A percentile compares a stretch with the other conserved stretches of the same genome.
Conservation (phyloP, 257 asterid species). For the Ophiorrhiza pumila region DNA sequence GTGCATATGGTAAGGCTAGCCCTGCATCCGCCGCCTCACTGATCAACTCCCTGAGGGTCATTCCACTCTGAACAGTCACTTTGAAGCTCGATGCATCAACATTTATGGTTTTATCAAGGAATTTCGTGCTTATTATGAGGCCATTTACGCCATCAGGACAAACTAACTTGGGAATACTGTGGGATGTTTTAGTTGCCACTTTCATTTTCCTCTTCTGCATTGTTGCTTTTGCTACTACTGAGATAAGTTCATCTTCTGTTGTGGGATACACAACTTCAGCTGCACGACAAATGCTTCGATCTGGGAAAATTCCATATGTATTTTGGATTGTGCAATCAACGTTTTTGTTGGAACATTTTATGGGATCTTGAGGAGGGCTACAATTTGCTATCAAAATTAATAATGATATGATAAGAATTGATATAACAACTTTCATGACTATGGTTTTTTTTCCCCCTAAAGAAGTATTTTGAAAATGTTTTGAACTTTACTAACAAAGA, state of each 20-base stretch:
- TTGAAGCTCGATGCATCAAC: conserved; percentile 33
- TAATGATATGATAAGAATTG: neutral
- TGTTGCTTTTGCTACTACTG: conserved; percentile 41
- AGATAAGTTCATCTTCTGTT: conserved; percentile 17
- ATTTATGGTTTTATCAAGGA: conserved; percentile 27
- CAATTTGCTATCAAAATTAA: neutral
- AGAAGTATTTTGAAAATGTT: neutral
- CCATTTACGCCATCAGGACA: conserved; percentile 45
- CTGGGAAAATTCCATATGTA: conserved; percentile 15
- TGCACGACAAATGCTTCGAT: conserved; percentile 16
- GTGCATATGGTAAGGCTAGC: conserved; percentile 52
- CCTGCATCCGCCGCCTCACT: conserved; percentile 34
- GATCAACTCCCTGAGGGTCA: conserved; percentile 42
- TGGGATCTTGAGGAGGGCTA: conserved; percentile 22
- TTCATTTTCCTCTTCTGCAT: conserved; percentile 32
- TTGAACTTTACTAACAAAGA: neutral
- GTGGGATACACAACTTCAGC: conserved; percentile 8
- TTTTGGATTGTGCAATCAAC: conserved; percentile 18
- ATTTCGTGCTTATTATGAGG: conserved; percentile 47
- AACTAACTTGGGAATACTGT: conserved; percentile 60
- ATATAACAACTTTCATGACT: neutral
- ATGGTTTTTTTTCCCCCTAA: neutral
- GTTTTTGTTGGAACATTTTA: conserved; percentile 6
- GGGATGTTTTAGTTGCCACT: conserved; percentile 50
- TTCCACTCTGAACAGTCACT: conserved; percentile 60